Conservation (phyloP, 2,329 filamentous ascomycete species). For the Penicillium sp. region DNA sequence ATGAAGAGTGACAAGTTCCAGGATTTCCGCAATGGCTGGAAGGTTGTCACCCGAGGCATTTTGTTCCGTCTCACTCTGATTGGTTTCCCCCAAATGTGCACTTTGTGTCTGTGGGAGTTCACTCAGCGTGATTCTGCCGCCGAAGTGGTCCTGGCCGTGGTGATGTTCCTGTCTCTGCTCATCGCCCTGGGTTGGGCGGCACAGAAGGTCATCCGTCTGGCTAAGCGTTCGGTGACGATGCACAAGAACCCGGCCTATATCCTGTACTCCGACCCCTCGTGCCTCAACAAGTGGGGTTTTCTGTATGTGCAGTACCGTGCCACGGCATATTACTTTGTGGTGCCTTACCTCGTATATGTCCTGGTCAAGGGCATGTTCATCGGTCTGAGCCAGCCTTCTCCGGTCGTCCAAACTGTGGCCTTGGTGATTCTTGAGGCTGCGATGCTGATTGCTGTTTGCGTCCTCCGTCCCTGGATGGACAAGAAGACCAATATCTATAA, state of each 20-base stretch:
- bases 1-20: constrained; percentile 83
- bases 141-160: constrained; percentile 79
- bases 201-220: constrained; percentile 84
- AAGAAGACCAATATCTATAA: constrained; percentile 98
- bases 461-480: constrained; percentile 95
- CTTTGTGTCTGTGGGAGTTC: constrained; percentile 91
- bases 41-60: constrained; percentile 87
- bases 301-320: constrained; percentile 96
- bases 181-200: constrained; percentile 79
- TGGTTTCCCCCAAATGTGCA: constrained; percentile 85
- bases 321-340: constrained; percentile 91
- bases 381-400: constrained; percentile 69
- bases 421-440: constrained; percentile 78
- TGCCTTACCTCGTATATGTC: constrained; percentile 73
- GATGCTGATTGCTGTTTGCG: constrained; percentile 71
- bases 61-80: constrained; percentile 87
- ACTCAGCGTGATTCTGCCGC: constrained; percentile 81
- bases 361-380: constrained; percentile 89
- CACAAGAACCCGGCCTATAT: constrained; percentile 98
- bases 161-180: constrained; percentile 81
- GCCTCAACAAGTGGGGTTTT: constrained; percentile 97
- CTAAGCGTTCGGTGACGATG: constrained; percentile 81
- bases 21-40: constrained; percentile 94
- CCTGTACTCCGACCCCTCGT: constrained; percentile 89
- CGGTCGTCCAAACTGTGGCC: constrained; percentile 73